These are phyloP conservation scores for Penicillium crustosum DNA, from an alignment of 2,329 filamentous ascomycete species.

Conservation along the genomic window DNA sequence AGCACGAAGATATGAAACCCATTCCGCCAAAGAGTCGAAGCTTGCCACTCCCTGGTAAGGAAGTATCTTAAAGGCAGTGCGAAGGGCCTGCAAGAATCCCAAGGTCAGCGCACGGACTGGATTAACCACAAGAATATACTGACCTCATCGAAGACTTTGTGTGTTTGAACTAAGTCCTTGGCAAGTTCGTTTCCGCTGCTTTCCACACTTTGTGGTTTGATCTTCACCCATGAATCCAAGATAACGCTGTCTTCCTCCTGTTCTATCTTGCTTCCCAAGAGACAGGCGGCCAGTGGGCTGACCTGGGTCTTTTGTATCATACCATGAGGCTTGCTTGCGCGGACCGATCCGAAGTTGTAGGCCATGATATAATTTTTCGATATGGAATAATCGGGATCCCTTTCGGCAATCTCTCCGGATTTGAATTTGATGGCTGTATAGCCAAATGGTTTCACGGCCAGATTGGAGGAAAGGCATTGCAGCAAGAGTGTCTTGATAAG, in stretches of 20 bases:
- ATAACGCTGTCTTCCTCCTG: background rate
- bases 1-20: background rate
- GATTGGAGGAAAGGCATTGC: conserved; percentile 50
- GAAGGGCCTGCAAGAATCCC: background rate
- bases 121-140: background rate
- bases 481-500: conserved; percentile 51
- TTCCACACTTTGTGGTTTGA: background rate
- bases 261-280: background rate
- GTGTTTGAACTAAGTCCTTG: background rate
- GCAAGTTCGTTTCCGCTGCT: background rate
- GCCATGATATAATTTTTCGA: background rate
- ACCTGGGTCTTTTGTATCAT: background rate
- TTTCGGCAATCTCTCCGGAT: background rate
- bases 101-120: background rate
- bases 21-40: background rate
- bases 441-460: conserved; percentile 25
- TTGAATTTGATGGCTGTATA: background rate
- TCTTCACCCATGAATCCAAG: background rate
- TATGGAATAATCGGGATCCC: background rate
- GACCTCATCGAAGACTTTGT: background rate
- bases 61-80: background rate
- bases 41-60: background rate
- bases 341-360: background rate
- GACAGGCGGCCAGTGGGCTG: background rate
- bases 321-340: background rate